Evolutionary conservation across 1,284 basidiomycete species (phyloP).

Genomic region (Cystobasidium slooffiae): DNA sequence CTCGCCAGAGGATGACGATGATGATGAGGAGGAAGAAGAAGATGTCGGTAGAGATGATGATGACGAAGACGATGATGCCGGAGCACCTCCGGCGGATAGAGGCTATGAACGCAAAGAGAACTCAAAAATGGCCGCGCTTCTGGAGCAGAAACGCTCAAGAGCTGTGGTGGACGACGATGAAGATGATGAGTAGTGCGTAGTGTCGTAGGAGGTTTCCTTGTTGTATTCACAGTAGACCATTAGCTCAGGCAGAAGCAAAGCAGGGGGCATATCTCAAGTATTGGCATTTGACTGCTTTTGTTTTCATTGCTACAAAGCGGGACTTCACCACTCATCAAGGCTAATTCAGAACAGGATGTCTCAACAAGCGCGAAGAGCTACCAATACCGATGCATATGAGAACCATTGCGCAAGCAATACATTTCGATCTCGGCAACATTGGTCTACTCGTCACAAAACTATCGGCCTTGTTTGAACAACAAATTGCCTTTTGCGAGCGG

Average conservation of each 20-base stretch:
- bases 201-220: not conserved
- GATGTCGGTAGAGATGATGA: conserved; percentile 15
- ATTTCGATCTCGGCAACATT: too few species aligned
- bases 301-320: conserved; percentile 18
- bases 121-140: conserved; percentile 24
- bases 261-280: not conserved
- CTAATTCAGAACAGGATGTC: not conserved
- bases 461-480: too few species aligned
- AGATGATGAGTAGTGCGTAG: conserved; percentile 21
- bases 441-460: too few species aligned
- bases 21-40: conserved; percentile 32
- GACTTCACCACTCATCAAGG: not conserved
- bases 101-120: conserved; percentile 27
- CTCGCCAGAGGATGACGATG: conserved; percentile 13
- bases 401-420: too few species aligned
- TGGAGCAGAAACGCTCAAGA: conserved; percentile 20
- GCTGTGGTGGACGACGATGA: conserved; percentile 29
- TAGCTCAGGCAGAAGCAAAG: not conserved
- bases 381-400: not conserved
- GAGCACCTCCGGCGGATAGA: conserved; percentile 17
- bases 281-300: not conserved
- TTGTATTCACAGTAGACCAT: not conserved
- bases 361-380: not conserved
- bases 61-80: conserved; percentile 23
- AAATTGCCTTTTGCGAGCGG: too few species aligned